Base-by-base conservation (phyloP, 148 eudicot species). In the Amaranthus hypochondriacus region DNA sequence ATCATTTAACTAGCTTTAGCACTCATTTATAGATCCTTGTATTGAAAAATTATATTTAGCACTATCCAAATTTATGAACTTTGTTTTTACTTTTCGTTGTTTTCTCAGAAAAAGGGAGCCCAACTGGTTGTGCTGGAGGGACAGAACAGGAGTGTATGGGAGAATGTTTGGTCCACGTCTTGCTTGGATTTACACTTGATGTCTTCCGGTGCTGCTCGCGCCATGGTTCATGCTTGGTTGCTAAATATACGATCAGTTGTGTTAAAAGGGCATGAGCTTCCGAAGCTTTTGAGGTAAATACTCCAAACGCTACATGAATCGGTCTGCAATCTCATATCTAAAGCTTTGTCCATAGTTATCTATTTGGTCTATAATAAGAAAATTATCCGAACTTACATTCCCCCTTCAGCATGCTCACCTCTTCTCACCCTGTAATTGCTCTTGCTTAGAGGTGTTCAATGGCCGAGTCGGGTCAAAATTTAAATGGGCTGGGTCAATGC, bases 161-260 rank as follows among this genome's bases (percentile, higher is more conserved):
- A 88, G 65, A 92, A 89, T 70, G 79, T 88, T 10, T 95, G 97
- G 96, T 88, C 97, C 42, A 79, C 79, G 14, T 87, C 96, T 77
- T 90, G 97, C 89, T 78, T 93, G 56, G 98, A 93, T 84, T 72
- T 93, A 82, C 98, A 93, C 81, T 85, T 95, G 75, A 95, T 95
- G 98, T 95, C 98, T 62, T 92, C 98, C 53, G 98, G 98, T 61
- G 98, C 98, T 72, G 98, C 98, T 51, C 84, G 89, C 5, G 97
- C 98, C 48, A 92, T 95, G 97, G 97, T 95, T 64, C 96, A 92
- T 77, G 89, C 96, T 65, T 95, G 97, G 98, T 73, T 95, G 78
- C 92, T 95, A 43, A 84, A 86, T 65, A 90, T 95, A 61, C 86
- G 86, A 71, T 83, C 96, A 21, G 76, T 85, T 28, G 88, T 95